Percentiles rank a stretch among this genome's conserved stretches.
phyloP scores from a whole-genome alignment of 2,329 filamentous ascomycete genomes.

The Diaporthe vexans region DNA sequence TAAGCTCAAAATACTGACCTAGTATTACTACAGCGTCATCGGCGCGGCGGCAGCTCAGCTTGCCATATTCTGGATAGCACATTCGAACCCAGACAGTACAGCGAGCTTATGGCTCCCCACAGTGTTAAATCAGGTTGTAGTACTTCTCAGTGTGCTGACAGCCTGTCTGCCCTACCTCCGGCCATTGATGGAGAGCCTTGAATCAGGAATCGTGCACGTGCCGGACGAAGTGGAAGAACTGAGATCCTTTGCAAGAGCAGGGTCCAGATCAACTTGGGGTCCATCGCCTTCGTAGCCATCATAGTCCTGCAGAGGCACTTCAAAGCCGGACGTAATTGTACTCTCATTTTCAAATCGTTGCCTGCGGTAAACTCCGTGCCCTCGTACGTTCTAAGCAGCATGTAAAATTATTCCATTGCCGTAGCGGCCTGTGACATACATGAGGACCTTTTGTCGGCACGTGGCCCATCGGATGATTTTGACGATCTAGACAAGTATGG shows the following conservation, averaged over 20 bases:
- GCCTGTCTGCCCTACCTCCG: constrained; percentile 24
- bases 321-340: background rate
- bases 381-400: background rate
- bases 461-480: background rate
- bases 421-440: background rate
- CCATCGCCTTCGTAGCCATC: background rate
- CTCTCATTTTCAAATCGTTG: background rate
- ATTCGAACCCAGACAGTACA: background rate
- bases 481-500: background rate
- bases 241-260: constrained; percentile 1
- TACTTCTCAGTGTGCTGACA: constrained; percentile 16
- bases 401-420: background rate
- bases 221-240: constrained; percentile 20
- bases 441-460: background rate
- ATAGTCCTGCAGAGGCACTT: background rate
- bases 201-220: constrained; percentile 13
- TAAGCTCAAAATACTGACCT: background rate
- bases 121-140: constrained; percentile 3
- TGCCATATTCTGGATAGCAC: constrained; percentile 2
- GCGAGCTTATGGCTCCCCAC: constrained; percentile 13
- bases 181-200: constrained; percentile 27
- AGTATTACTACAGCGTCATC: background rate
- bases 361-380: background rate
- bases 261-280: background rate
- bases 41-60: constrained; percentile 24